phyloP scores from a whole-genome alignment of 1,284 basidiomycete species.

The Heterobasidion occidentale region DNA sequence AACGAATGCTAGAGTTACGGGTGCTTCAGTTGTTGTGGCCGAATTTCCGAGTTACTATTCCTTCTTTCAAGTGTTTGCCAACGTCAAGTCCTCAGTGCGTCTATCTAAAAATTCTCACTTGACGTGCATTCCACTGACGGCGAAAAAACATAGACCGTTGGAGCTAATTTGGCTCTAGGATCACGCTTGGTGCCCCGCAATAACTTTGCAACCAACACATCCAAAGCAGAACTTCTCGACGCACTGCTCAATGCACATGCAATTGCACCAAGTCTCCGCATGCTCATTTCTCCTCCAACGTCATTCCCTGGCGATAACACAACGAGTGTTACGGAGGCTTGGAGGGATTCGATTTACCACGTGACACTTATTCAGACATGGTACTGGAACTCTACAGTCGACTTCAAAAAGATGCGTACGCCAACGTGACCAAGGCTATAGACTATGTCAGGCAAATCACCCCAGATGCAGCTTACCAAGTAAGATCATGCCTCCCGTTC shows the following conservation, averaged over 20 bases:
- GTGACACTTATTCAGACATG: constrained; percentile 15
- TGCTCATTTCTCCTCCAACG: constrained; percentile 18
- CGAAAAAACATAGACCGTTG: constrained; percentile 20
- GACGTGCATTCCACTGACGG: constrained; percentile 12
- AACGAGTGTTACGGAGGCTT: constrained; percentile 19
- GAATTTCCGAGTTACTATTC: constrained; percentile 28
- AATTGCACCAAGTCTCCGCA: constrained; percentile 12
- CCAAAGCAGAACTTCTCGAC: constrained; percentile 23
- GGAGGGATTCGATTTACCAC: constrained; percentile 18
- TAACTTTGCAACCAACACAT: constrained; percentile 24
- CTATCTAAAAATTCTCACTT: constrained; percentile 12
- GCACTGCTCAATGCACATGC: constrained; percentile 25
- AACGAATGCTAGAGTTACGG: constrained; percentile 7
- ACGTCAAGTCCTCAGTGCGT: constrained; percentile 8
- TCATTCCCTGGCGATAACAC: constrained; percentile 12
- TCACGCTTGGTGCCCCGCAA: constrained; percentile 34
- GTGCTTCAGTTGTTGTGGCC: constrained; percentile 16
- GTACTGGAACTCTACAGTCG: constrained; percentile 17
- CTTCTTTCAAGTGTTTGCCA: constrained; percentile 31
- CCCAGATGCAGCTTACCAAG: constrained; percentile 12
- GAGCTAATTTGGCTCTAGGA: constrained; percentile 28
- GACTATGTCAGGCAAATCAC: constrained; percentile 15
- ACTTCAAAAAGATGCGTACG: constrained; percentile 12
- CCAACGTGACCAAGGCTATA: constrained; percentile 12
- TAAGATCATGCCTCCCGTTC: background rate